A percentile compares a stretch with the other conserved stretches of the same genome.
These are phyloP conservation scores for Saccharum spontaneum DNA, from an alignment of 176 grass and related monocot genomes.

Conservation along the genomic window DNA sequence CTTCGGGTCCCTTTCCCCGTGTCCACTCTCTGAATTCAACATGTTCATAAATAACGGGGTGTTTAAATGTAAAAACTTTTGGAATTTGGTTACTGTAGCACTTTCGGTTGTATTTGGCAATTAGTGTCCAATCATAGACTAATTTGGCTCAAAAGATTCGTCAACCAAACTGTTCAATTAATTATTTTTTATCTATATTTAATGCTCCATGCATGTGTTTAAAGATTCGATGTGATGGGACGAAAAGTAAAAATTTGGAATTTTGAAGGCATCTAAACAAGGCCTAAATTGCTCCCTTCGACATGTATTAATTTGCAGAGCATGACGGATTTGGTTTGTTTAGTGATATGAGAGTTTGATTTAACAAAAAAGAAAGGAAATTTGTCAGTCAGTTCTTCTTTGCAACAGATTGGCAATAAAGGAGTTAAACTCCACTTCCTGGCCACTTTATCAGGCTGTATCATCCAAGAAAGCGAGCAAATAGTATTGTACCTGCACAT, in stretches of 20 bases:
- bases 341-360: background rate
- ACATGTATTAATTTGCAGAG: background rate
- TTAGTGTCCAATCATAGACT: no score
- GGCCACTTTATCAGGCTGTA: background rate
- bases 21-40: background rate
- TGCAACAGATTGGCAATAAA: background rate
- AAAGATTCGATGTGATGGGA: no score
- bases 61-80: no score
- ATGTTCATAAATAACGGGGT: background rate
- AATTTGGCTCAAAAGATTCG: no score
- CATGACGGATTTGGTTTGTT: background rate
- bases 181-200: no score
- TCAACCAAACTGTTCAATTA: no score
- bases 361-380: background rate
- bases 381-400: background rate
- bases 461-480: conserved; percentile 28
- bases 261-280: no score
- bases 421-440: conserved; percentile 1
- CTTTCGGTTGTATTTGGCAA: no score
- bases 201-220: no score
- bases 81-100: no score
- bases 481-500: conserved; percentile 6
- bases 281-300: background rate
- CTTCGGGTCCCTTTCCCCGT: background rate
- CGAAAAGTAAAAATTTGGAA: no score